A percentile compares a stretch with the other conserved stretches of the same genome.
Conservation (phyloP, 2,329 filamentous ascomycete species). For the Penicillium frequentans region DNA sequence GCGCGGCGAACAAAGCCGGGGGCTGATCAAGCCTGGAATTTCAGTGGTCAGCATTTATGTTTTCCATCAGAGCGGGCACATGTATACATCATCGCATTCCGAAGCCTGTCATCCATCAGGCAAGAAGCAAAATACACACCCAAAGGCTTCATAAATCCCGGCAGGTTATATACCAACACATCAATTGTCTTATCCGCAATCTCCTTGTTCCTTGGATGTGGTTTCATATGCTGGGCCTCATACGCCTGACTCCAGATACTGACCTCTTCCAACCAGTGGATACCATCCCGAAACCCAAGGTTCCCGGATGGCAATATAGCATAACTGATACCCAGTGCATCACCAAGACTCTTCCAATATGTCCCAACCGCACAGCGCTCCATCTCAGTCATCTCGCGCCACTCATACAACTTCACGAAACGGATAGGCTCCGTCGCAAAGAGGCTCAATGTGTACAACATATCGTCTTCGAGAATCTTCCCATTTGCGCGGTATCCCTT, state of each 20-base stretch:
- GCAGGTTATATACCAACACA: conserved; percentile 60
- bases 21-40: conserved; percentile 37
- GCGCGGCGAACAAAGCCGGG: conserved; percentile 23
- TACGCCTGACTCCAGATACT: conserved; percentile 55
- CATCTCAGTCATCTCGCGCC: conserved; percentile 65
- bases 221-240: conserved; percentile 61
- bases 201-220: conserved; percentile 48
- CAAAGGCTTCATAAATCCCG: conserved; percentile 44
- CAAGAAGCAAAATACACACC: conserved; percentile 54
- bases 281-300: conserved; percentile 48
- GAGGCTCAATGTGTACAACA: conserved; percentile 64
- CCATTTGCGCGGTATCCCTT: conserved; percentile 55
- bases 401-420: conserved; percentile 67
- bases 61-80: background rate
- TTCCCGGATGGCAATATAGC: conserved; percentile 41
- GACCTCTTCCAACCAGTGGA: conserved; percentile 54
- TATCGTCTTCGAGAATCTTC: conserved; percentile 61
- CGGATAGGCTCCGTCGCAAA: conserved; percentile 66
- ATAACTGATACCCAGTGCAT: conserved; percentile 65
- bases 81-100: conserved; percentile 63
- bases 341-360: conserved; percentile 70
- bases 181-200: conserved; percentile 61
- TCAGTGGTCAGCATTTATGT: background rate
- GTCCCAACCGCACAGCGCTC: conserved; percentile 66
- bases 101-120: conserved; percentile 63